These are phyloP conservation scores for Tuber umbilicatum DNA, from an alignment of 495 filamentous ascomycete species.

Conservation along the genomic window DNA sequence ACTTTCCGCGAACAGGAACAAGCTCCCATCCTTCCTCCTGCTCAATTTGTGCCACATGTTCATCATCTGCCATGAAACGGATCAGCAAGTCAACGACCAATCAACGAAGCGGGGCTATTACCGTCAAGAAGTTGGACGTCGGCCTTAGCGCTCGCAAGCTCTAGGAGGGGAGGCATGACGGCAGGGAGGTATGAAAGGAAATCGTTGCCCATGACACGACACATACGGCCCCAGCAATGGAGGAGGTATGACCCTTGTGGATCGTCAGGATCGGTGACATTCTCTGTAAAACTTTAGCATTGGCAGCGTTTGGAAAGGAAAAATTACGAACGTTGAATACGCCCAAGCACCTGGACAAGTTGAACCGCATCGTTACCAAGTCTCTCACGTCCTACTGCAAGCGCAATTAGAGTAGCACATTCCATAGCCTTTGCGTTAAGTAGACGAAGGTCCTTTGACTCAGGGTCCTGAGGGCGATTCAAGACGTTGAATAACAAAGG, in stretches of 20 bases:
- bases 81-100: conserved; percentile 16
- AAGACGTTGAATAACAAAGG: conserved; percentile 86
- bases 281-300: conserved; percentile 44
- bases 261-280: conserved; percentile 85
- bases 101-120: conserved; percentile 7
- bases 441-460: conserved; percentile 83
- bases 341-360: conserved; percentile 76
- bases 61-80: conserved; percentile 56
- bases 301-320: background rate
- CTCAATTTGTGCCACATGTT: conserved; percentile 84
- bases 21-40: conserved; percentile 98
- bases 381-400: conserved; percentile 88
- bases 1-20: conserved; percentile 90
- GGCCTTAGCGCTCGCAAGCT: conserved; percentile 88
- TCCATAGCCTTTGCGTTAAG: conserved; percentile 98
- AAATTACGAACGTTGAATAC: conserved; percentile 58
- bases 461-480: conserved; percentile 57
- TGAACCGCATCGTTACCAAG: conserved; percentile 80
- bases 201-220: conserved; percentile 78
- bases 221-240: conserved; percentile 99
- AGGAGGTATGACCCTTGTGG: conserved; percentile 95
- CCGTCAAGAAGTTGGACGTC: conserved; percentile 89
- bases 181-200: conserved; percentile 86
- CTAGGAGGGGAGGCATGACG: conserved; percentile 89
- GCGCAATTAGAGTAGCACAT: conserved; percentile 91